Evolutionary conservation across 2,329 filamentous ascomycete species (phyloP).

Genomic region (Plectosphaerella cucumerina): DNA sequence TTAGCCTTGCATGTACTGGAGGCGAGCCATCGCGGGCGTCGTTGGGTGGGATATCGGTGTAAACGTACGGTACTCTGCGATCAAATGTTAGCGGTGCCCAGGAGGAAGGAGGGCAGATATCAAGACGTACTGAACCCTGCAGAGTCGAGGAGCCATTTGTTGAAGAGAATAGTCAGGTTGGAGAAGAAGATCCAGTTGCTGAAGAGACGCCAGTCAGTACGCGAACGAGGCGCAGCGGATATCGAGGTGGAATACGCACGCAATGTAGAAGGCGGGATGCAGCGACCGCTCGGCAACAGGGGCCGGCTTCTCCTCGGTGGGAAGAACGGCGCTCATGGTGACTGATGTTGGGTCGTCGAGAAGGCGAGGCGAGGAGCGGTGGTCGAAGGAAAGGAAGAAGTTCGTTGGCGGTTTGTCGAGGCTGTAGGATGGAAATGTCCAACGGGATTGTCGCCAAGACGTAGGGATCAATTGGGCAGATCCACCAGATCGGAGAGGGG

Average conservation of each 20-base stretch:
- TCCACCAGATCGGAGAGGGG: background rate
- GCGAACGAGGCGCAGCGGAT: no score
- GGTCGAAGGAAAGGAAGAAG: slow-evolving; percentile 1
- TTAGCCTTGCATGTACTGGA: slow-evolving; percentile 2
- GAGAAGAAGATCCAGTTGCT: slow-evolving; percentile 80
- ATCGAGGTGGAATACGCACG: slow-evolving; percentile 17
- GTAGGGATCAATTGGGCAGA: background rate
- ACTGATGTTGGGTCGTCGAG: background rate
- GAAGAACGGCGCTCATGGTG: slow-evolving; percentile 8
- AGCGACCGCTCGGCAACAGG: slow-evolving; percentile 10
- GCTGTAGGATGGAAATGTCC: background rate
- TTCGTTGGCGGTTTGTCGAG: background rate
- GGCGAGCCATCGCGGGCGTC: background rate
- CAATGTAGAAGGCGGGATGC: slow-evolving; percentile 25
- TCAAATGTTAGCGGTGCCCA: slow-evolving; percentile 13
- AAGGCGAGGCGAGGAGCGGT: background rate
- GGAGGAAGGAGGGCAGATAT: background rate
- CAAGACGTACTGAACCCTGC: slow-evolving; percentile 64
- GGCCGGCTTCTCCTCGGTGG: slow-evolving; percentile 17
- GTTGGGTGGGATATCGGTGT: background rate
- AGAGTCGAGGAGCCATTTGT: slow-evolving; percentile 81
- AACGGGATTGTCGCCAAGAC: background rate
- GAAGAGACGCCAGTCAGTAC: slow-evolving; percentile 2
- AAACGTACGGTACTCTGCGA: slow-evolving; percentile 39
- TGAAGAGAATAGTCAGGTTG: slow-evolving; percentile 83